These are phyloP conservation scores for Asterophora parasitica DNA, from an alignment of 768 basidiomycete genomes.

Conservation along the genomic window DNA sequence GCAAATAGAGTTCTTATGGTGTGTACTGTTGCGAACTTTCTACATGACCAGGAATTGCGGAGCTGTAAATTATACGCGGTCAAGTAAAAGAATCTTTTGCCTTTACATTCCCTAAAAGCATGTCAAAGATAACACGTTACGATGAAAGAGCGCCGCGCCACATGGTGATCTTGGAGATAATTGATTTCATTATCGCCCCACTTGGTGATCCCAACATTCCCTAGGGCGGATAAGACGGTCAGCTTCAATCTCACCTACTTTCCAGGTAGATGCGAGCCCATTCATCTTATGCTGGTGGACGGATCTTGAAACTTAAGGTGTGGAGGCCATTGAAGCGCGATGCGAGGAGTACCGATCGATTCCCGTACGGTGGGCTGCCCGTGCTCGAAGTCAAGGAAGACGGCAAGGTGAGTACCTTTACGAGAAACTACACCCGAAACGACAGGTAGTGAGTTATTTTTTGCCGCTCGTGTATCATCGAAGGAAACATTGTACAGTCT, in stretches of 20 bases:
- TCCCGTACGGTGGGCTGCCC: neutral
- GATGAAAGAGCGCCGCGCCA: too few relatives aligned
- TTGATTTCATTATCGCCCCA: too few relatives aligned
- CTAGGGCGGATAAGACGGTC: too few relatives aligned
- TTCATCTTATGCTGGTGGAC: neutral
- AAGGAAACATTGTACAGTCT: neutral
- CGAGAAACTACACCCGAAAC: neutral
- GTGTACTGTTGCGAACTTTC: neutral
- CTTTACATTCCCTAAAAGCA: too few relatives aligned
- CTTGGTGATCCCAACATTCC: neutral
- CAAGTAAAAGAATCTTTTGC: too few relatives aligned
- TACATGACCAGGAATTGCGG: neutral
- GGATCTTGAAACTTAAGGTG: neutral
- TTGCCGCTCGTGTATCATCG: neutral
- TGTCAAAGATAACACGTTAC: too few relatives aligned
- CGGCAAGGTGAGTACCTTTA: conserved; percentile 1
- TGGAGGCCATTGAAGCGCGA: neutral
- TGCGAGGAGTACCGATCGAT: neutral
- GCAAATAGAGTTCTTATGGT: conserved; percentile 18
- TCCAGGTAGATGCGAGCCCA: neutral
- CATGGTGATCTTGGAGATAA: too few relatives aligned
- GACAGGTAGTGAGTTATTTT: neutral
- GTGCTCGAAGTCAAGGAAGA: neutral
- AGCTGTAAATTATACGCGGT: neutral
- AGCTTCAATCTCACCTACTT: neutral